phyloP scores from a whole-genome alignment of 345 rosid species.

The Kandelia obovata region DNA sequence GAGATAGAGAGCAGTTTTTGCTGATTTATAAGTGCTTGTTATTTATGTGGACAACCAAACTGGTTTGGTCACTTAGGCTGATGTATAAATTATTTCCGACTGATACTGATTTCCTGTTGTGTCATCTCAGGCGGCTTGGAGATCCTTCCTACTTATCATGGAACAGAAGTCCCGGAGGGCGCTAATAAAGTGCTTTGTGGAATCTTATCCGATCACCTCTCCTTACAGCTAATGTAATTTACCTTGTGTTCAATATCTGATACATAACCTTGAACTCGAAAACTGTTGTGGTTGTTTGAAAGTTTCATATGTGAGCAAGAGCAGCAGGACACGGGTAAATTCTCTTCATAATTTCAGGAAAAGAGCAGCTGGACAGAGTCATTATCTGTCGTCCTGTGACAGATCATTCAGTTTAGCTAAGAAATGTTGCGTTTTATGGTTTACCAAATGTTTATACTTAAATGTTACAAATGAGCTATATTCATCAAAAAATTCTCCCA shows the following conservation, averaged over 20 bases:
- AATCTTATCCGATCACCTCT: not conserved
- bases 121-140: conserved; percentile 66
- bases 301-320: not conserved
- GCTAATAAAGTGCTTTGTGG: not conserved
- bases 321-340: not conserved
- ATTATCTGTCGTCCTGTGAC: no score
- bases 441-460: no score
- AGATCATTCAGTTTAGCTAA: no score
- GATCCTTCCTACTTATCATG: conserved; percentile 94
- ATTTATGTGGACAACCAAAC: no score
- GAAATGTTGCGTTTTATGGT: no score
- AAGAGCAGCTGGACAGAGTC: not conserved
- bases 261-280: not conserved
- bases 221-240: not conserved
- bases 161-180: conserved; percentile 74
- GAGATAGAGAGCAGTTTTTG: not conserved
- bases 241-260: not conserved
- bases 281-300: not conserved
- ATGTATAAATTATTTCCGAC: not conserved
- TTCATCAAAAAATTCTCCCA: no score
- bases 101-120: not conserved
- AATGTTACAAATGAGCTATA: no score
- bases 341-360: not conserved
- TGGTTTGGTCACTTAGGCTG: no score
- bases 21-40: no score